Base-by-base conservation (phyloP, 2,329 filamentous ascomycete genomes). In the Diaporthe helianthi region DNA sequence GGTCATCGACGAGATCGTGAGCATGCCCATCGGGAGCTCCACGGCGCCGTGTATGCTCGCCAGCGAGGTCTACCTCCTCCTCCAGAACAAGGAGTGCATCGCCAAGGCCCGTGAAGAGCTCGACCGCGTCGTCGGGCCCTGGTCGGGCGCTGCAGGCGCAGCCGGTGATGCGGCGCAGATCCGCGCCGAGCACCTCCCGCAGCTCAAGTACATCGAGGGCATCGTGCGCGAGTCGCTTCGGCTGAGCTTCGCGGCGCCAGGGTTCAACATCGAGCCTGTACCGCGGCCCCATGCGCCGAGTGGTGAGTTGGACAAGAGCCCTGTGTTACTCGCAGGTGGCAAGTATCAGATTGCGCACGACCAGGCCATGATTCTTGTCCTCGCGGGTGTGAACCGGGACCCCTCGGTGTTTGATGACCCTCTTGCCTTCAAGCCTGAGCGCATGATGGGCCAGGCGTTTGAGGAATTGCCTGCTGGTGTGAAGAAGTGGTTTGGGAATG, bases 1-100 rank as follows among this genome's bases (percentile, higher is more conserved):
- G 70, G 84, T 92, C 60, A 83, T 90, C 58, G 88, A 92, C 77
- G 90, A 93, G 76, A 88, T 93, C 73, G 86, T 92, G 65, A 86
- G 86, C 2, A 91, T 92, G 81, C 85, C 91, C 49, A 89, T 89
- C 64, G 87, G 85, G 4, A 84, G 81, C 76, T 83, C 80, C 75
- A 86, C 84, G 0, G 81, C 83, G 4, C 83, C 83, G 2, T 83
- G 81, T 69, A 78, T 80, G 74, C 75, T 85, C 71, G 80, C 78
- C 71, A 80, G 78, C 9, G 78, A 80, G 10, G 83, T 89, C 70
- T 83, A 85, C 72, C 82, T 85, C 63, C 79, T 89, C 2, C 72
- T 85, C 1, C 83, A 84, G 76, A 85, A 86, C 74, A 86, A 86
- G 0, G 76, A 80, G 0, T 81, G 79, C 0, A 78, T 87, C n/a